phyloP scores from a whole-genome alignment of 306 rosid species.

The Dryas drummondii region DNA sequence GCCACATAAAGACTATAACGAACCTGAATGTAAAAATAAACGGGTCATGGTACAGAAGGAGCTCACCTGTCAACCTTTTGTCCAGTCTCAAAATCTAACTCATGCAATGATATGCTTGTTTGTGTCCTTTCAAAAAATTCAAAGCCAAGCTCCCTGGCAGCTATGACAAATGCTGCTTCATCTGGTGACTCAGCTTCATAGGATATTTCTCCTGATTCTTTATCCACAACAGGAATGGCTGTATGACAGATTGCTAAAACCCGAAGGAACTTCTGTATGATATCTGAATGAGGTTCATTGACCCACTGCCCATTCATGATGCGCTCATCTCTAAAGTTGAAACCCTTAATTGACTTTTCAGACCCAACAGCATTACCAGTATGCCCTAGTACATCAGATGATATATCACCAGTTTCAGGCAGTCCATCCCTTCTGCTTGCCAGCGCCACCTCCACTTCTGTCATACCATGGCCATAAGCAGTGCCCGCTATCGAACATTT shows the following conservation, averaged over 20 bases:
- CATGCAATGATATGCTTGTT: conserved; percentile 61
- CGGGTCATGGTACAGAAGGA: conserved; percentile 30
- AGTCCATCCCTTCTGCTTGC: conserved; percentile 33
- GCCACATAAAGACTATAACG: not conserved
- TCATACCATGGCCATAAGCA: conserved; percentile 70
- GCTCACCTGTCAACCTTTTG: conserved; percentile 77
- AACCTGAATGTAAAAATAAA: conserved; percentile 8
- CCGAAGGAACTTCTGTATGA: conserved; percentile 62
- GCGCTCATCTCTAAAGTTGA: conserved; percentile 78
- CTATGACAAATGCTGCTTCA: conserved; percentile 93
- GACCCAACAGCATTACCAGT: conserved; percentile 29
- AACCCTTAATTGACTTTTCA: conserved; percentile 51
- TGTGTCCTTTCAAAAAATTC: conserved; percentile 65
- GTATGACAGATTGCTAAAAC: conserved; percentile 85
- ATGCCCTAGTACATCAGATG: conserved; percentile 29
- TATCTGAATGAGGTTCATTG: conserved; percentile 58
- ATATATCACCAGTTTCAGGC: conserved; percentile 33
- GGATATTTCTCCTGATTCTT: conserved; percentile 49
- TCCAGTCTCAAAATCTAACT: conserved; percentile 51
- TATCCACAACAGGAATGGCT: conserved; percentile 60
- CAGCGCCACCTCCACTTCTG: conserved; percentile 77
- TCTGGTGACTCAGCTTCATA: conserved; percentile 93
- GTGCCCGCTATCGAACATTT: conserved; percentile 80
- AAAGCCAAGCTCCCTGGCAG: conserved; percentile 89
- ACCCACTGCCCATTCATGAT: conserved; percentile 72